Evolutionary conservation across 768 basidiomycete genomes (phyloP).

Genomic region (Stropharia rugosoannulata): DNA sequence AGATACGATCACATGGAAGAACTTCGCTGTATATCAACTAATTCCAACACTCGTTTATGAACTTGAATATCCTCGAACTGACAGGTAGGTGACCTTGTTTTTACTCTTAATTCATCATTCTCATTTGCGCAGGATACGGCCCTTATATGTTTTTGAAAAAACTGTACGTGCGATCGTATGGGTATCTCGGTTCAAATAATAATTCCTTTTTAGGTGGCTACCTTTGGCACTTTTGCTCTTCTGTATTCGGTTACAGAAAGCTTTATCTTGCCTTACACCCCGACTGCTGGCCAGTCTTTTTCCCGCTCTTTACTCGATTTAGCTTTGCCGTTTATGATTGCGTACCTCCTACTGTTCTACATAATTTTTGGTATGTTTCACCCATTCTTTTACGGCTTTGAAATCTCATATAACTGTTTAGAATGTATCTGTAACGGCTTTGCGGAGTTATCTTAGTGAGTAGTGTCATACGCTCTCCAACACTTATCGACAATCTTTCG

Average conservation of each 20-base stretch:
- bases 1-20: conserved; percentile 75
- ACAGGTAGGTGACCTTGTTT: conserved; percentile 46
- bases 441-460: conserved; percentile 87
- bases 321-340: conserved; percentile 90
- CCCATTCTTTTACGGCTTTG: background rate
- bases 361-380: conserved; percentile 71
- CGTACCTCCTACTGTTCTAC: conserved; percentile 84
- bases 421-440: conserved; percentile 98
- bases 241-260: conserved; percentile 92
- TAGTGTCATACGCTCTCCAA: background rate
- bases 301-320: conserved; percentile 79
- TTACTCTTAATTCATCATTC: background rate
- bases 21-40: conserved; percentile 84
- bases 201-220: conserved; percentile 59
- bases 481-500: conserved; percentile 1
- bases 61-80: conserved; percentile 92
- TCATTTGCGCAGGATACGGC: conserved; percentile 51
- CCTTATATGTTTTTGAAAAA: conserved; percentile 81
- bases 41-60: conserved; percentile 95
- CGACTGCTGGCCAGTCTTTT: conserved; percentile 68
- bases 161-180: conserved; percentile 42
- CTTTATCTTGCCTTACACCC: conserved; percentile 85
- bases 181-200: conserved; percentile 24
- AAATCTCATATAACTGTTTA: conserved; percentile 22
- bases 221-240: conserved; percentile 95